Evolutionary conservation across 805 yeast genomes (phyloP), one percentile per base, ranked within the genome.

Genomic region (Candida nitratophila): DNA sequence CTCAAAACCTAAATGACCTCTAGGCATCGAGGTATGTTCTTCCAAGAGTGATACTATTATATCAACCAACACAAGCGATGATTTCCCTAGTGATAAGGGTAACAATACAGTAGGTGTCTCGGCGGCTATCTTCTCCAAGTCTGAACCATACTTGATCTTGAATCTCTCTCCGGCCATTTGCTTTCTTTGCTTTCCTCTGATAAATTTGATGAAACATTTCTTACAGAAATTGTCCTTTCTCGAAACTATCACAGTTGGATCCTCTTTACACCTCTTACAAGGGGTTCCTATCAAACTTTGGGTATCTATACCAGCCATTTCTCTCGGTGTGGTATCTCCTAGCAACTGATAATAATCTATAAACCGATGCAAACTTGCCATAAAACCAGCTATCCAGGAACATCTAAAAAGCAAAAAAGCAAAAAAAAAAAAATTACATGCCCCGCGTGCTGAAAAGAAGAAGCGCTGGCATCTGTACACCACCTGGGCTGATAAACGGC

Each of bases 161-260:
- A 75, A 89, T 44, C 71, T 76, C 14, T 85, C 89, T 50, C 73
- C 76, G 58, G 67, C 70, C 88, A 91, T 79, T 55, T 74, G 84
- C 55, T 83, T 85, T 48, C 96, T 71, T 61, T 86, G 89, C 60
- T 90, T 90, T 21, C 86, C 81, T 45, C 83, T 72, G 32, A 90
- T 70, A 57, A 87, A 90, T 47, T 80, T 72, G 19, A 74, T 57
- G 53, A 87, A 91, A 61, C 98, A 90, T 2, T 49, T 45, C 47
- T 67, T 62, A 63, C 95, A 86, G 46, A 83, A 83, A 16, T 65
- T 56, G 55, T 85, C 91, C 48, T 80, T 80, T 41, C 95, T 63
- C 2, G 86, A 71, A 1, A 67, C 52, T 3, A 78, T 57, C 4
- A 65, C 68, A 0, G 81, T 70, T 0, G 50, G 52, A 8, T 59